These are phyloP conservation scores for Phaffomyces antillensis DNA, from an alignment of 805 yeast species.

Conservation along the genomic window DNA sequence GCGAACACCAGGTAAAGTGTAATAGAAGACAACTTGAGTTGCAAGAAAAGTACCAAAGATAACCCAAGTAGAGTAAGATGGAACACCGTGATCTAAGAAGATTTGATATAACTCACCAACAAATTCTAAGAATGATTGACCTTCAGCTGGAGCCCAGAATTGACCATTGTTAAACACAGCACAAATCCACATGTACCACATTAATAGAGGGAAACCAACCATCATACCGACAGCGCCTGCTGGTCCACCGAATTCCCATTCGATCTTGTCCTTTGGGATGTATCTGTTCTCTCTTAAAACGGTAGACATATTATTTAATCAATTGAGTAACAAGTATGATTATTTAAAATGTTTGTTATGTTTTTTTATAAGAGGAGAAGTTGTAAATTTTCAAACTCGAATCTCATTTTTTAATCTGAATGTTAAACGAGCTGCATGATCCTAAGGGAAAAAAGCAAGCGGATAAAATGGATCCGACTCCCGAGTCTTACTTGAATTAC, in stretches of 20 bases:
- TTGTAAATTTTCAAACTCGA: too few species aligned
- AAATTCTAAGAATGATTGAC: constrained; percentile 42
- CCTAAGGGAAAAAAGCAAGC: too few species aligned
- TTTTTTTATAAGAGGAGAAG: too few species aligned
- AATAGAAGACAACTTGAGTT: constrained; percentile 67
- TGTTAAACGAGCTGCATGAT: too few species aligned
- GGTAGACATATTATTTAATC: neutral
- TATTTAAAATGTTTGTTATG: neutral
- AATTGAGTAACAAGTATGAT: neutral
- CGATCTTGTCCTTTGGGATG: constrained; percentile 45
- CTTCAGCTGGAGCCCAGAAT: constrained; percentile 59
- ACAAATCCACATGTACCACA: constrained; percentile 96
- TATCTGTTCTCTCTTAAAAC: constrained; percentile 21
- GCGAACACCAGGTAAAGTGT: constrained; percentile 87
- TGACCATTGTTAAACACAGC: constrained; percentile 73
- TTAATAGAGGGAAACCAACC: constrained; percentile 83
- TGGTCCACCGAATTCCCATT: constrained; percentile 92
- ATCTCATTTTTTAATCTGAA: too few species aligned
- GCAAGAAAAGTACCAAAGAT: constrained; percentile 65
- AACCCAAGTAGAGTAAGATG: constrained; percentile 54
- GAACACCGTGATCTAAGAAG: constrained; percentile 48
- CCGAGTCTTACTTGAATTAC: too few species aligned
- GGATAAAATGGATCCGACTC: too few species aligned
- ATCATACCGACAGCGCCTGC: constrained; percentile 87
- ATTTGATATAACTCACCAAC: constrained; percentile 35